Percentiles rank a stretch among this genome's conserved stretches.
Evolutionary conservation across 2,329 filamentous ascomycete genomes (phyloP).

Genomic region (Purpureocillium takamizusanense): DNA sequence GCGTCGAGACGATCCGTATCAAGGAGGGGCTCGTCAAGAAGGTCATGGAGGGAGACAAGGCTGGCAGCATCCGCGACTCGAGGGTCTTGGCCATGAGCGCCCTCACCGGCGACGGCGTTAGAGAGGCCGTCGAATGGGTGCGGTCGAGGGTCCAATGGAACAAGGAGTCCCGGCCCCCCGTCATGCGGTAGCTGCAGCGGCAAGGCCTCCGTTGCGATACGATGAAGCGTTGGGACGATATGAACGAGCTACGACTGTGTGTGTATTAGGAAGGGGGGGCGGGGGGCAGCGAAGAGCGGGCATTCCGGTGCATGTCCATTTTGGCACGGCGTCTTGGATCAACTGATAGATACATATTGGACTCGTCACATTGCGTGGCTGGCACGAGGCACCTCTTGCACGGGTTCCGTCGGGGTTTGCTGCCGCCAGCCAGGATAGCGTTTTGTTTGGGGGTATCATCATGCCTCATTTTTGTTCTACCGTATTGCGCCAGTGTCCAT

Average conservation of each 20-base stretch:
- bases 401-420: conserved; percentile 1
- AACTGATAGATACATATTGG: conserved; percentile 5
- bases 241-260: conserved; percentile 5
- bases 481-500: conserved; percentile 1
- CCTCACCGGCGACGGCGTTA: conserved; percentile 78
- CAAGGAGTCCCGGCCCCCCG: conserved; percentile 81
- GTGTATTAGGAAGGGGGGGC: neutral
- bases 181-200: conserved; percentile 62
- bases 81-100: conserved; percentile 86
- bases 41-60: conserved; percentile 92
- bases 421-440: neutral
- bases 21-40: conserved; percentile 94
- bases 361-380: neutral
- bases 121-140: conserved; percentile 95
- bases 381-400: neutral
- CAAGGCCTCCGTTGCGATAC: neutral
- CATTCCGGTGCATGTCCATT: conserved; percentile 3
- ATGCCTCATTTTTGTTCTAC: conserved; percentile 4
- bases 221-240: too few species aligned
- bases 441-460: conserved; percentile 8
- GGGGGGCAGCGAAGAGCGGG: neutral
- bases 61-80: conserved; percentile 76
- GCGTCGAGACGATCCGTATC: conserved; percentile 92
- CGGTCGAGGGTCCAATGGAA: conserved; percentile 92
- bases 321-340: conserved; percentile 6